Percentiles rank a stretch among this genome's conserved stretches.
Evolutionary conservation across 1,284 basidiomycete species (phyloP).

Genomic region (Microbotryum scabiosae): DNA sequence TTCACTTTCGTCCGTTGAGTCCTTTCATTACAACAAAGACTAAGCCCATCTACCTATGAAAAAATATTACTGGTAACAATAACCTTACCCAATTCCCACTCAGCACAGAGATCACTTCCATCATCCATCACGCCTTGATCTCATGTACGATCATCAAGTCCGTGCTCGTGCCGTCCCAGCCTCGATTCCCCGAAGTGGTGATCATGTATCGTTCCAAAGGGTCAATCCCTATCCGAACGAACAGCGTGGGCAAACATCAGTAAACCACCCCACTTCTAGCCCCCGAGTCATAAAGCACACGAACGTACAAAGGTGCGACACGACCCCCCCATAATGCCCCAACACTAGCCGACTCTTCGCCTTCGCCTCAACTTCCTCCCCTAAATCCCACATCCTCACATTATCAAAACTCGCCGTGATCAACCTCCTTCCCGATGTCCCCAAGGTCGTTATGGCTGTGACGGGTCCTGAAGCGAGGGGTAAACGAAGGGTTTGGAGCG

Average conservation of each 20-base stretch:
- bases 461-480: slow-evolving; percentile 84
- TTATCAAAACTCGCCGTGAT: slow-evolving; percentile 83
- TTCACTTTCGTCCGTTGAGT: too few species aligned
- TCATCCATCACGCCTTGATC: slow-evolving; percentile 48
- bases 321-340: slow-evolving; percentile 87
- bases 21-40: too few species aligned
- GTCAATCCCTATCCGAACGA: slow-evolving; percentile 49
- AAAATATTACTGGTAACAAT: too few species aligned
- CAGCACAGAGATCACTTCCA: too few species aligned
- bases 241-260: not conserved
- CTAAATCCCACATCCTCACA: slow-evolving; percentile 76
- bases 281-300: not conserved
- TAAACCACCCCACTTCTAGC: not conserved
- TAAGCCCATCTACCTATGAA: too few species aligned
- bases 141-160: slow-evolving; percentile 83
- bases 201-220: slow-evolving; percentile 74
- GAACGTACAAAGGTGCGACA: slow-evolving; percentile 68
- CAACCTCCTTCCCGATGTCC: slow-evolving; percentile 64
- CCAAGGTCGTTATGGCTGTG: slow-evolving; percentile 79
- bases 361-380: slow-evolving; percentile 40
- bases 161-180: slow-evolving; percentile 87
- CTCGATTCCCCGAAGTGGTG: slow-evolving; percentile 85
- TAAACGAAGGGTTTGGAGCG: slow-evolving; percentile 54
- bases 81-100: too few species aligned
- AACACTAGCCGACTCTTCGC: slow-evolving; percentile 83